Evolutionary conservation across 352 stramenopile genomes (phyloP).

Genomic region (Plasmopara halstedii): DNA sequence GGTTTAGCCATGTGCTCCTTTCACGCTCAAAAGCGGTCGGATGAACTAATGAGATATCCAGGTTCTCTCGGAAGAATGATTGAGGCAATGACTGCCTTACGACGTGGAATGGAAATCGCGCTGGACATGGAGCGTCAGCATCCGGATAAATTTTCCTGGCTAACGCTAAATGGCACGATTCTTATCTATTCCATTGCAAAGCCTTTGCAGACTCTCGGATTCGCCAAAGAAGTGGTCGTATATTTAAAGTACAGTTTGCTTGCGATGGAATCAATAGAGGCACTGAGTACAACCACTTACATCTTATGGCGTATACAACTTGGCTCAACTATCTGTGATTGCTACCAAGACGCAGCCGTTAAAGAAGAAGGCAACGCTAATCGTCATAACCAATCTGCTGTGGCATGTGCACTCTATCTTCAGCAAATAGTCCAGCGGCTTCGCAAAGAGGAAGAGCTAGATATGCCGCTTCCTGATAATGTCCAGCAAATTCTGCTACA

Average conservation of each 20-base stretch:
- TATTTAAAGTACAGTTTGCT: conserved; percentile 65
- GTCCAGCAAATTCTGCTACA: conserved; percentile 28
- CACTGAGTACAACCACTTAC: conserved; percentile 56
- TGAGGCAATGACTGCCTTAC: conserved; percentile 24
- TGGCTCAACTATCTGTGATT: conserved; percentile 40
- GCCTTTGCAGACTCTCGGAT: conserved; percentile 39
- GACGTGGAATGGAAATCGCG: conserved; percentile 35
- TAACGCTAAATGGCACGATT: conserved; percentile 61
- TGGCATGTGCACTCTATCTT: conserved; percentile 37
- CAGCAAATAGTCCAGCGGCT: conserved; percentile 33
- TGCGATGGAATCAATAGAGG: conserved; percentile 41
- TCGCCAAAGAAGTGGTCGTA: conserved; percentile 38
- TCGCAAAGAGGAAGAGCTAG: conserved; percentile 69
- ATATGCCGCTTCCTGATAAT: conserved; percentile 42
- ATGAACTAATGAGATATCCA: conserved; percentile 32
- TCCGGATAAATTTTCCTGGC: conserved; percentile 34
- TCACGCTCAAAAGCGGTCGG: conserved; percentile 23
- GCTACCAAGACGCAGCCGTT: conserved; percentile 41
- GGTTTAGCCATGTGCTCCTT: conserved; percentile 39
- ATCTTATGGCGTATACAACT: conserved; percentile 59
- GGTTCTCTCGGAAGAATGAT: conserved; percentile 48
- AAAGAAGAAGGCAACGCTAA: conserved; percentile 20
- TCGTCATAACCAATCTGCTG: conserved; percentile 25
- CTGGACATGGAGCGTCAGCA: conserved; percentile 28
- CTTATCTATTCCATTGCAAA: conserved; percentile 45